These are phyloP conservation scores for Sporothrix mexicana DNA, from an alignment of 2,329 filamentous ascomycete species.

Conservation along the genomic window DNA sequence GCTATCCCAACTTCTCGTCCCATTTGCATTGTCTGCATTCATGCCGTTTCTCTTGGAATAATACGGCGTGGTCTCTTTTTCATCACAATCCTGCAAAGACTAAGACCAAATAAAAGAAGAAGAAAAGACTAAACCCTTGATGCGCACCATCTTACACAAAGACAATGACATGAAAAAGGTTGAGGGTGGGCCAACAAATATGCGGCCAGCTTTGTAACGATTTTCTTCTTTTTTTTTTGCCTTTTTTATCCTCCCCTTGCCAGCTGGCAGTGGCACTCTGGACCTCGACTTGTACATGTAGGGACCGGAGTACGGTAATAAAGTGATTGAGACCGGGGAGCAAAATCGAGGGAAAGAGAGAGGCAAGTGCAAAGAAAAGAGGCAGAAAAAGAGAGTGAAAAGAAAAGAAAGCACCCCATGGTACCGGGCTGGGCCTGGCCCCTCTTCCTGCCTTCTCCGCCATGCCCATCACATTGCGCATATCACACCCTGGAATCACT, in stretches of 20 bases:
- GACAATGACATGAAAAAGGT: background rate
- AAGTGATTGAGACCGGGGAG: background rate
- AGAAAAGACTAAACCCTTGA: too few relatives aligned
- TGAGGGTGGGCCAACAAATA: slow-evolving; percentile 18
- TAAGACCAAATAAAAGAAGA: background rate
- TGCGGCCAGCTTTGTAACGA: slow-evolving; percentile 18
- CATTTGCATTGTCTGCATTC: background rate
- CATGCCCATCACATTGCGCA: slow-evolving; percentile 21
- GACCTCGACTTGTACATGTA: background rate
- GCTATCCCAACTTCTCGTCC: background rate
- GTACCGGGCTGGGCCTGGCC: slow-evolving; percentile 4
- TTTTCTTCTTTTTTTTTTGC: background rate
- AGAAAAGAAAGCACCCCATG: background rate
- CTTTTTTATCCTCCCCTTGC: background rate
- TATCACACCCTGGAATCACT: slow-evolving; percentile 28
- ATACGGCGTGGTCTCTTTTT: background rate
- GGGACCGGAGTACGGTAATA: background rate
- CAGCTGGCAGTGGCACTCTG: background rate
- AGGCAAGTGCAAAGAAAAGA: too few relatives aligned
- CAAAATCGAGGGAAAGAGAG: too few relatives aligned
- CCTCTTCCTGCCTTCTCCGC: background rate
- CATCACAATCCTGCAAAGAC: slow-evolving; percentile 23
- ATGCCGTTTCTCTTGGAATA: background rate
- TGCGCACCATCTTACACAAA: too few relatives aligned
- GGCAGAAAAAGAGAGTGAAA: background rate